phyloP scores from a whole-genome alignment of 176 grass and related monocot species.

The Lolium multiflorum region DNA sequence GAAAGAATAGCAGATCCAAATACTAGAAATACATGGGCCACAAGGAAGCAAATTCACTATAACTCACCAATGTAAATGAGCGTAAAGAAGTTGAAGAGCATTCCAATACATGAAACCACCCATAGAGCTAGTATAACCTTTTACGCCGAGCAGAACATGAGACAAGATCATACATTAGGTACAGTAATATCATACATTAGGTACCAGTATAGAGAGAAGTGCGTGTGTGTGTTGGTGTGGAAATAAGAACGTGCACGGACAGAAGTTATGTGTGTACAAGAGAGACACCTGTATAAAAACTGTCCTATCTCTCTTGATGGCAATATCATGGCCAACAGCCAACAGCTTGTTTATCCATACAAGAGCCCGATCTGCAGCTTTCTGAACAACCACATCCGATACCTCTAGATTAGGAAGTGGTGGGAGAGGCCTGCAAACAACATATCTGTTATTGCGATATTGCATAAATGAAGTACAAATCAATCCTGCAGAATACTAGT shows the following conservation, averaged over 20 bases:
- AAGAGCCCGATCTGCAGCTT: constrained; percentile 55
- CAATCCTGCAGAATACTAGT: neutral
- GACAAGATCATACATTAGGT: constrained; percentile 27
- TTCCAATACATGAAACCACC: constrained; percentile 79
- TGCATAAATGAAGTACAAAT: constrained; percentile 15
- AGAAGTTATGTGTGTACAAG: neutral
- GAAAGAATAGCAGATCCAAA: neutral
- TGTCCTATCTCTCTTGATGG: constrained; percentile 84
- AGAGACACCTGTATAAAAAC: constrained; percentile 70
- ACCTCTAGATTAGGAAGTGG: constrained; percentile 91
- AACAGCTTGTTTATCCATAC: constrained; percentile 81
- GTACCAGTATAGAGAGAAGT: neutral
- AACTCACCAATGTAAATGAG: constrained; percentile 91
- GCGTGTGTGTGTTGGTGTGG: neutral
- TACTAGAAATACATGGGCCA: constrained; percentile 25
- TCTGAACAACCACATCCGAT: constrained; percentile 73
- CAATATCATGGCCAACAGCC: constrained; percentile 73
- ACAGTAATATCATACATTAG: constrained; percentile 35
- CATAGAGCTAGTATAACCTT: constrained; percentile 82
- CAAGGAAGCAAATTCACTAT: constrained; percentile 39
- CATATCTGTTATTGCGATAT: neutral
- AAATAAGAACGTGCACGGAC: neutral
- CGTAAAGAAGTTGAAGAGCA: constrained; percentile 89
- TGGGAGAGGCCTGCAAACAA: constrained; percentile 77
- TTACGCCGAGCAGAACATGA: neutral